Conservation (phyloP, 768 basidiomycete species). For the Nidula microcarpa region DNA sequence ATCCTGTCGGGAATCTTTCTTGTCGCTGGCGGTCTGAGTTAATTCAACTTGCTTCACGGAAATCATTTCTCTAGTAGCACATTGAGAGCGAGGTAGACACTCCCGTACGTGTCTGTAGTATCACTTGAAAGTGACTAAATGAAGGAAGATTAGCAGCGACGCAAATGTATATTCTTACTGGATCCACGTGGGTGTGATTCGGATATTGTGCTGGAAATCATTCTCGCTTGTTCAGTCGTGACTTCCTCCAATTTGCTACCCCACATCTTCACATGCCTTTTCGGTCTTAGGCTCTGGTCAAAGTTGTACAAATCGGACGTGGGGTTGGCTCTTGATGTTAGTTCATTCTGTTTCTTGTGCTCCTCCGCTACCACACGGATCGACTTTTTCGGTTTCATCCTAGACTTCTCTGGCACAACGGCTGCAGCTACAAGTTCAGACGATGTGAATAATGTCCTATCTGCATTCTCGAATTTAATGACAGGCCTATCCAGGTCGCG, state of each 20-base stretch:
- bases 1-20: conserved; percentile 80
- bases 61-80: conserved; percentile 97
- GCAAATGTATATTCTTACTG: conserved; percentile 43
- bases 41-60: conserved; percentile 99
- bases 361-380: conserved; percentile 92
- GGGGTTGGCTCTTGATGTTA: conserved; percentile 59
- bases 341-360: conserved; percentile 73
- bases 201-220: conserved; percentile 35
- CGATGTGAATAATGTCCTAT: too few species aligned
- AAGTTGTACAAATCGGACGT: conserved; percentile 29
- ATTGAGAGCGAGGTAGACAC: conserved; percentile 94
- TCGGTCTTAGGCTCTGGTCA: conserved; percentile 53
- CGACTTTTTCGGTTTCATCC: conserved; percentile 76
- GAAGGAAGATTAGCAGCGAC: conserved; percentile 5
- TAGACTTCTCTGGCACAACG: conserved; percentile 29
- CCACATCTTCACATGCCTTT: conserved; percentile 94
- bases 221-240: conserved; percentile 65
- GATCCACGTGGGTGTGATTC: conserved; percentile 64
- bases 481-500: too few species aligned
- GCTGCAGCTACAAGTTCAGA: too few species aligned
- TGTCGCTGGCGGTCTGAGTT: conserved; percentile 88
- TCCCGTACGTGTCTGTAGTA: conserved; percentile 93
- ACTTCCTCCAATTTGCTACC: conserved; percentile 92
- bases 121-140: conserved; percentile 91
- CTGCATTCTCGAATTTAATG: too few species aligned